These are phyloP conservation scores for Balansia obtecta DNA, from an alignment of 2,329 filamentous ascomycete species.

Conservation along the genomic window DNA sequence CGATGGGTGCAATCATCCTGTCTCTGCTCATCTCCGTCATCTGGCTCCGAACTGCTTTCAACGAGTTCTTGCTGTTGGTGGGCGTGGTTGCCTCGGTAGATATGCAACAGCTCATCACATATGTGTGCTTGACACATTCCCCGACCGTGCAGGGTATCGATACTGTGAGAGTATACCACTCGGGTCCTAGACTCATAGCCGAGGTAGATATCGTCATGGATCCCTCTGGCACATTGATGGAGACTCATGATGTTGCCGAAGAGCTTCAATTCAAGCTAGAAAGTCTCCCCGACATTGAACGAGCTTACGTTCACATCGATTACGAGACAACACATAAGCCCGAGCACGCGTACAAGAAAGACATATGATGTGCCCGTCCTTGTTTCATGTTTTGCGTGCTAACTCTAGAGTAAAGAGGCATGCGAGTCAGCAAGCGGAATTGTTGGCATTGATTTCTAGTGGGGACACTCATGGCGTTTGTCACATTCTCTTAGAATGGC, in stretches of 20 bases:
- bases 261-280: constrained; percentile 90
- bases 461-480: too few species aligned
- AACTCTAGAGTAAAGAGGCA: too few species aligned
- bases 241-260: constrained; percentile 88
- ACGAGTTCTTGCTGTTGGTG: constrained; percentile 83
- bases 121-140: constrained; percentile 81
- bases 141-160: constrained; percentile 74
- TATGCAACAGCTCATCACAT: constrained; percentile 88
- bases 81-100: constrained; percentile 77
- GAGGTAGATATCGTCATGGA: constrained; percentile 97
- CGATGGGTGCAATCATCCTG: constrained; percentile 76
- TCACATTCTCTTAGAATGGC: too few species aligned
- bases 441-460: neutral
- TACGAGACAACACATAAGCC: constrained; percentile 95
- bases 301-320: constrained; percentile 93
- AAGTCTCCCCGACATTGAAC: constrained; percentile 79
- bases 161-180: constrained; percentile 89
- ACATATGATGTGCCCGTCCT: constrained; percentile 26
- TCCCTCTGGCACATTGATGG: constrained; percentile 54
- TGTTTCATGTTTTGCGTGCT: neutral
- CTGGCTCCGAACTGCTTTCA: constrained; percentile 77
- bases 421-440: neutral
- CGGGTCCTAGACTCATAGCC: constrained; percentile 75
- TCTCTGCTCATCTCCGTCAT: constrained; percentile 65
- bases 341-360: constrained; percentile 58